These are phyloP conservation scores for Alisma plantagoaquatica DNA, from an alignment of 106 monocot species.

Conservation along the genomic window DNA sequence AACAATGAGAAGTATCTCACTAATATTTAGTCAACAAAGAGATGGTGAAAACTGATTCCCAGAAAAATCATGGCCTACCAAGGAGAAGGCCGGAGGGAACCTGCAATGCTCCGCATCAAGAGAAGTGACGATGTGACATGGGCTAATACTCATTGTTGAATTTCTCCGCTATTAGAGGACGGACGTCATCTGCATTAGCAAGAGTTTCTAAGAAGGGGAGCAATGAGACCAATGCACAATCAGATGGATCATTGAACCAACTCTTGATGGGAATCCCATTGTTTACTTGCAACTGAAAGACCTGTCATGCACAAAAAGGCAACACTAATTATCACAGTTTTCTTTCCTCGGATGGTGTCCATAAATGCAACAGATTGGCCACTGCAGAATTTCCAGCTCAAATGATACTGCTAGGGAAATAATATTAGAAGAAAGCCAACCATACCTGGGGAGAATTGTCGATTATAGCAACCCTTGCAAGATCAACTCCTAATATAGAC, in stretches of 20 bases:
- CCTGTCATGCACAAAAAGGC: conserved; percentile 22
- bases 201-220: conserved; percentile 72
- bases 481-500: conserved; percentile 55
- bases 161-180: conserved; percentile 55
- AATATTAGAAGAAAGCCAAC: not conserved
- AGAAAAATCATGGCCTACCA: no score
- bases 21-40: no score
- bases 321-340: not conserved
- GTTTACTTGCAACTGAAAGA: conserved; percentile 70
- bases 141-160: conserved; percentile 47
- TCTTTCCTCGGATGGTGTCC: not conserved
- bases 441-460: conserved; percentile 83
- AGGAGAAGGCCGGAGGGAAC: no score
- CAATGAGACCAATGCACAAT: conserved; percentile 46
- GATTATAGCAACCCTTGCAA: conserved; percentile 71
- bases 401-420: no score
- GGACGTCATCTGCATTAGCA: conserved; percentile 60
- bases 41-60: no score
- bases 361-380: not conserved
- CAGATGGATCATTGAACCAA: conserved; percentile 73
- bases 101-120: no score
- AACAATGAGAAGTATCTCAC: no score
- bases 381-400: no score
- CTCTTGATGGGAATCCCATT: conserved; percentile 80
- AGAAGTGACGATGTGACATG: no score